phyloP scores from a whole-genome alignment of 352 stramenopile genomes.

The Pythium scleroteichum region DNA sequence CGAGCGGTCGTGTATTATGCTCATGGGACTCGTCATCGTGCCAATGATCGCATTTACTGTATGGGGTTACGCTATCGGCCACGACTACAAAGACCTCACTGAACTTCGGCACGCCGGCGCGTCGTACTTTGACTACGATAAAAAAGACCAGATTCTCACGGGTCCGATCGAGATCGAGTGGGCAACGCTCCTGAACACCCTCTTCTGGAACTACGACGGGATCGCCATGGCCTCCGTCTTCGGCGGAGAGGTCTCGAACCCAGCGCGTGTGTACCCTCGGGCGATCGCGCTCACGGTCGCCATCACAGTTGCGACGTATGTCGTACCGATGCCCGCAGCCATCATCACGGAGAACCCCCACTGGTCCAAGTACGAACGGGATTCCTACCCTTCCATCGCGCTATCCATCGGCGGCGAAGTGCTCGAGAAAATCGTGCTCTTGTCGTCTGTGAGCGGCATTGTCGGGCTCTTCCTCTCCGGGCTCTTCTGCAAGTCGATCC shows the following conservation, averaged over 20 bases:
- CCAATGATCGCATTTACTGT: conserved; percentile 41
- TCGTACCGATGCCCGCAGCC: conserved; percentile 88
- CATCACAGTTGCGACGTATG: conserved; percentile 78
- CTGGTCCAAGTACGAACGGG: conserved; percentile 75
- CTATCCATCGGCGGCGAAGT: conserved; percentile 71
- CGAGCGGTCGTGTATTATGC: conserved; percentile 26
- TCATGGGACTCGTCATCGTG: conserved; percentile 35
- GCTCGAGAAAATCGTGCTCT: conserved; percentile 81
- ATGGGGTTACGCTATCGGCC: conserved; percentile 33
- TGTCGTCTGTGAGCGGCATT: conserved; percentile 67
- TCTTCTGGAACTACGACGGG: conserved; percentile 96
- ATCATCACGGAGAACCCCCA: conserved; percentile 53
- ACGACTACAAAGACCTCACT: conserved; percentile 41
- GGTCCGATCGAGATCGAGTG: conserved; percentile 60
- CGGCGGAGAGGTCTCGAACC: conserved; percentile 88
- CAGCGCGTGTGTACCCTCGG: conserved; percentile 72
- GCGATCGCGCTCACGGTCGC: conserved; percentile 82
- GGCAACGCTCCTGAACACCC: conserved; percentile 87
- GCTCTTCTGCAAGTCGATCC: conserved; percentile 75
- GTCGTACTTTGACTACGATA: background rate
- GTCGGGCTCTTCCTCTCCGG: conserved; percentile 90
- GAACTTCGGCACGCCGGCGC: conserved; percentile 30
- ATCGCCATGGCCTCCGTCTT: conserved; percentile 91
- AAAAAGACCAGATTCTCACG: conserved; percentile 19
- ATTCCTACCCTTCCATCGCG: conserved; percentile 84